phyloP scores from a whole-genome alignment of 176 grass and related monocot species.

The Leersia perrieri region DNA sequence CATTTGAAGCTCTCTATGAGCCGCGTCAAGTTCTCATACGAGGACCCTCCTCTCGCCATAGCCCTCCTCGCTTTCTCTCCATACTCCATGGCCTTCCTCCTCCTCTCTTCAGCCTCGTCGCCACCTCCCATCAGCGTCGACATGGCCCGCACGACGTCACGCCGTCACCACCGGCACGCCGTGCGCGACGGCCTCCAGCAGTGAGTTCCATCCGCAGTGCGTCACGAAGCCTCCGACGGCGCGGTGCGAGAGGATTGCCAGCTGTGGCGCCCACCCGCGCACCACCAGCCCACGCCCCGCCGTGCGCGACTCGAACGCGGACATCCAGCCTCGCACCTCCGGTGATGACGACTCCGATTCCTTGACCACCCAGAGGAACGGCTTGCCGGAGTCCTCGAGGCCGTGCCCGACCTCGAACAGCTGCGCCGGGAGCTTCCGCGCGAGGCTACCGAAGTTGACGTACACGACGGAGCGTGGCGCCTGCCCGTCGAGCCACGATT shows the following conservation, averaged over 20 bases:
- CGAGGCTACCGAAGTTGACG: slow-evolving; percentile 57
- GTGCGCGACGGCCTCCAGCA: slow-evolving; percentile 40
- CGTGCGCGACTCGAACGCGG: slow-evolving; percentile 15
- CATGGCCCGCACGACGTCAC: slow-evolving; percentile 21
- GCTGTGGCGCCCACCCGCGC: slow-evolving; percentile 46
- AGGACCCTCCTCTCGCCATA: slow-evolving; percentile 32
- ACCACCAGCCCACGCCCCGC: slow-evolving; percentile 37
- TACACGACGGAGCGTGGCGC: slow-evolving; percentile 44
- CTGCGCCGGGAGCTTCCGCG: neutral
- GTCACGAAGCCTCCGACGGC: slow-evolving; percentile 45
- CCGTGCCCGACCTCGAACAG: slow-evolving; percentile 57
- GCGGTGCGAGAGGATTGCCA: slow-evolving; percentile 34
- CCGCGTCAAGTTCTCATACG: neutral
- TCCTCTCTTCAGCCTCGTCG: slow-evolving; percentile 32
- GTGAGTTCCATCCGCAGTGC: slow-evolving; percentile 58
- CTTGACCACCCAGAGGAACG: slow-evolving; percentile 75
- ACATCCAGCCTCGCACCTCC: slow-evolving; percentile 20
- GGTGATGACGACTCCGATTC: slow-evolving; percentile 13
- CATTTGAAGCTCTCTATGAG: slow-evolving; percentile 23
- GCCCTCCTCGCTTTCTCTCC: slow-evolving; percentile 8
- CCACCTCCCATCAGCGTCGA: slow-evolving; percentile 38
- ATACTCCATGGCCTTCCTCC: slow-evolving; percentile 1
- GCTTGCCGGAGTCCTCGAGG: slow-evolving; percentile 45
- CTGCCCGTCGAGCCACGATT: slow-evolving; percentile 50
- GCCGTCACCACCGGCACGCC: slow-evolving; percentile 51